Conservation (phyloP, 148 eudicot species). For the Silene uniflora region DNA sequence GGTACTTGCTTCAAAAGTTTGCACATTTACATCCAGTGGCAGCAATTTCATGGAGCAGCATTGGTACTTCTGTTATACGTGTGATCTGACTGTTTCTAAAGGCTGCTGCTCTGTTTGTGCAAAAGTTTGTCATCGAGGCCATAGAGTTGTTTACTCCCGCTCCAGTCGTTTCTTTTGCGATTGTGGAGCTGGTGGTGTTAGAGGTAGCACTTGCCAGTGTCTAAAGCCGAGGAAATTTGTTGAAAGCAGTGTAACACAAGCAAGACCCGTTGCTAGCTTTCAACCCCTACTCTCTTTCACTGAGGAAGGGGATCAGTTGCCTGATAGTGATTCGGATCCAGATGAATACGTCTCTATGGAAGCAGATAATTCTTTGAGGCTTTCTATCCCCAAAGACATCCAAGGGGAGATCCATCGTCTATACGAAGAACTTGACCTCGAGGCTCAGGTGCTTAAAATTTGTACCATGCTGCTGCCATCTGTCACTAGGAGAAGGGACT, state of each 20-base stretch:
- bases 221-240: constrained; percentile 88
- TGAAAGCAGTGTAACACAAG: constrained; percentile 43
- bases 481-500: constrained; percentile 65
- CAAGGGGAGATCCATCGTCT: constrained; percentile 62
- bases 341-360: constrained; percentile 73
- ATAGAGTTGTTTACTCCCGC: constrained; percentile 97
- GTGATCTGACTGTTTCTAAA: constrained; percentile 96
- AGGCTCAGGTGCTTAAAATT: constrained; percentile 67
- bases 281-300: constrained; percentile 74
- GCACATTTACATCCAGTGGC: constrained; percentile 98
- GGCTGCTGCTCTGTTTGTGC: constrained; percentile 99
- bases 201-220: constrained; percentile 97
- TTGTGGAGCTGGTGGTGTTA: constrained; percentile 99
- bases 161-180: constrained; percentile 99
- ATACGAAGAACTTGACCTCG: constrained; percentile 77
- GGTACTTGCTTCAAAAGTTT: constrained; percentile 94
- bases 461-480: constrained; percentile 74
- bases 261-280: constrained; percentile 51
- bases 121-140: constrained; percentile 99
- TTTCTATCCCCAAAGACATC: constrained; percentile 65
- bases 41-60: constrained; percentile 99
- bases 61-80: constrained; percentile 99
- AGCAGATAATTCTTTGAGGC: constrained; percentile 55
- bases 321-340: constrained; percentile 93
- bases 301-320: constrained; percentile 83